Percentiles rank a stretch among this genome's conserved stretches.
Evolutionary conservation across 2,329 filamentous ascomycete species (phyloP).

Genomic region (Cordyceps militaris): DNA sequence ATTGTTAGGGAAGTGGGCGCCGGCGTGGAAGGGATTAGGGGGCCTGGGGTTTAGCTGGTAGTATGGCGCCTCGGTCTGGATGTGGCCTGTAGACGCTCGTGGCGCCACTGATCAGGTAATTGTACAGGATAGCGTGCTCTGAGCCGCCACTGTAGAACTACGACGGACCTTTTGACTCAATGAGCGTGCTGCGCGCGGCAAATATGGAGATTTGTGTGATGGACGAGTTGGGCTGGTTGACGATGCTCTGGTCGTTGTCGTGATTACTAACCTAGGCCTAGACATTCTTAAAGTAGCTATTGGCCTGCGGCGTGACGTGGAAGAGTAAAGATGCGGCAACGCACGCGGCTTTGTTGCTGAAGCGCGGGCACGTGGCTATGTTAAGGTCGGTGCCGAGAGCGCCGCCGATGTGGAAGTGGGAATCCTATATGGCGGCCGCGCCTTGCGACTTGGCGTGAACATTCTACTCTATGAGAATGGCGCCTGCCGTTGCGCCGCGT

Average conservation of each 20-base stretch:
- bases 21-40: conserved; percentile 33
- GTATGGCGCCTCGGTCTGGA: conserved; percentile 52
- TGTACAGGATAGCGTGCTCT: conserved; percentile 44
- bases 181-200: conserved; percentile 28
- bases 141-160: conserved; percentile 44
- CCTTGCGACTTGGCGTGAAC: conserved; percentile 44
- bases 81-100: conserved; percentile 43
- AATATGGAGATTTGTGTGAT: conserved; percentile 27
- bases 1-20: conserved; percentile 11
- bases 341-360: conserved; percentile 39
- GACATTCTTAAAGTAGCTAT: conserved; percentile 43
- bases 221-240: background rate
- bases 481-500: conserved; percentile 59
- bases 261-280: conserved; percentile 67
- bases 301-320: conserved; percentile 37
- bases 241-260: conserved; percentile 33
- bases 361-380: conserved; percentile 18
- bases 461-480: conserved; percentile 68
- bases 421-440: conserved; percentile 25
- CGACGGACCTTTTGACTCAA: conserved; percentile 24
- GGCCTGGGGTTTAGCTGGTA: conserved; percentile 45
- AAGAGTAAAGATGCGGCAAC: conserved; percentile 50
- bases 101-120: conserved; percentile 43
- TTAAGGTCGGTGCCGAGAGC: conserved; percentile 17
- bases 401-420: conserved; percentile 41